Percentiles rank a stretch among this genome's conserved stretches.
phyloP scores from a whole-genome alignment of 345 rosid species.

The Kernera saxatilis region DNA sequence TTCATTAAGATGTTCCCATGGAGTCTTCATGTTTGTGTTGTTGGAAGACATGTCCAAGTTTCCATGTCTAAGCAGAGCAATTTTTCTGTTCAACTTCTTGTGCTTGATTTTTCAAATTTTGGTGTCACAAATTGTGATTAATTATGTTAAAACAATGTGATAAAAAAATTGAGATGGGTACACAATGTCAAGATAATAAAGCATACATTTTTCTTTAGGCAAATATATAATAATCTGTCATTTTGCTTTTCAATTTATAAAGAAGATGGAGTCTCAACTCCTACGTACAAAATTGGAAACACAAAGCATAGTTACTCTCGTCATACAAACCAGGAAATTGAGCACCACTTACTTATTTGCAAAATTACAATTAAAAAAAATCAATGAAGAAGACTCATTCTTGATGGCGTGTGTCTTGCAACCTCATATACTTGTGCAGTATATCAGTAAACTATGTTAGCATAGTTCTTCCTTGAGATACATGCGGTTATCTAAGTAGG shows the following conservation, averaged over 20 bases:
- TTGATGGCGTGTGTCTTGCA: no score
- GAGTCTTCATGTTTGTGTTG: no score
- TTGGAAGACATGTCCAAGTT: no score
- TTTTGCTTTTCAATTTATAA: not conserved
- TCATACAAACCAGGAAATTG: not conserved
- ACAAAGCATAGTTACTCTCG: not conserved
- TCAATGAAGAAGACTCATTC: not conserved
- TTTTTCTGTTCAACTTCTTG: no score
- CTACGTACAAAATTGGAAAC: not conserved
- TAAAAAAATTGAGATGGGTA: not conserved
- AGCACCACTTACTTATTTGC: no score
- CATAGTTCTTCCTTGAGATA: slow-evolving; percentile 56
- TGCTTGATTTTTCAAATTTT: not conserved
- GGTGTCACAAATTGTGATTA: not conserved
- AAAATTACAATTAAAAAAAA: not conserved
- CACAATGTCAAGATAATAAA: not conserved
- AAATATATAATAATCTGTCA: no score
- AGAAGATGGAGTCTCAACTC: not conserved
- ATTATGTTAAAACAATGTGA: not conserved
- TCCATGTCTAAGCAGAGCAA: no score
- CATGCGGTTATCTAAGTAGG: slow-evolving; percentile 53
- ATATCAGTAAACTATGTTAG: no score
- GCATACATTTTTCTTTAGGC: no score
- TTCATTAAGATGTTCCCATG: no score
- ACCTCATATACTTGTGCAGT: no score